Evolutionary conservation across 148 eudicot genomes (phyloP), one percentile per base, ranked within the genome.

Genomic region (Chenopodium quinoa): DNA sequence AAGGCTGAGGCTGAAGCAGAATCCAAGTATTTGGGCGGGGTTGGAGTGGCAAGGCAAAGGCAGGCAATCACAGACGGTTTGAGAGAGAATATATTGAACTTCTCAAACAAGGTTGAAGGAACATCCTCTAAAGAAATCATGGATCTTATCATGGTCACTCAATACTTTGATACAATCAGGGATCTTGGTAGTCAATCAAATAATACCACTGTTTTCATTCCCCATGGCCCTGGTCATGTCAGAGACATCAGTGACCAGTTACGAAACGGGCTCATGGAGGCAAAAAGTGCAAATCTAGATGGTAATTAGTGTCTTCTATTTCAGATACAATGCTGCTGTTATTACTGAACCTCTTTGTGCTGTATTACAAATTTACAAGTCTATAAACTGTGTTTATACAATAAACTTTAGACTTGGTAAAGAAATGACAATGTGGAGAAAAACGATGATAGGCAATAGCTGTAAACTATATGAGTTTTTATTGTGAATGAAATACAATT

Each of bases 81-180:
- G 80, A 86, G 99, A 79, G 99, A 96, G 93, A 96, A 96, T 82
- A 96, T 96, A 31, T 69, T 96, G 82, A 93, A 93, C 83, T 96
- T 96, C 89, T 96, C 99, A 12, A 88, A 89, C 90, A 93, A 91
- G 83, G 90, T 96, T 27, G 97, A 89, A 81, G 99, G 99, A 52
- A 86, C 99, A 31, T 92, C 97, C 0, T 90, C 99, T 2, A 96
- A 96, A 86, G 99, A 96, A 82, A 89, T 96, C 80, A 94, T 96
- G 99, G 99, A 96, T 86, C 98, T 96, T 58, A 96, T 96, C 46
- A 92, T 96, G 99, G 89, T 96, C 80, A 96, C 99, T 70, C 99
- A 96, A 77, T 96, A 96, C 86, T 96, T 96, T 3, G 99, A 96
- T 85, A 96, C 98, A 0, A 89, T 96, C 80, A 91, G 91, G 80